phyloP scores from a whole-genome alignment of 2,329 filamentous ascomycete genomes.

The Alternaria sp. region DNA sequence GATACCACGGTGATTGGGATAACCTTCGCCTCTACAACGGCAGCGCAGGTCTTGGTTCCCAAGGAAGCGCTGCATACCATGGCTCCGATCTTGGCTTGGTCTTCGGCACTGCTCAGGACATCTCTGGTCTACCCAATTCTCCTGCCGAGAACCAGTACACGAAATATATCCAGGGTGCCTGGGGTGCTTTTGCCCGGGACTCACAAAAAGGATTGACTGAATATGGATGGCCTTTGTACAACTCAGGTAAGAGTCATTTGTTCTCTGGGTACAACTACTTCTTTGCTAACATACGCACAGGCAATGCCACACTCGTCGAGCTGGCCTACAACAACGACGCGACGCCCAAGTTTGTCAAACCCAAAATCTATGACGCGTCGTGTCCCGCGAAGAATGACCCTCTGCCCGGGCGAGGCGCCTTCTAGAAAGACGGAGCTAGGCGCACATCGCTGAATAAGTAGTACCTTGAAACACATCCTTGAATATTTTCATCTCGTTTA shows the following conservation, averaged over 20 bases:
- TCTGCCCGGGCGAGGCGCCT: conserved; percentile 33
- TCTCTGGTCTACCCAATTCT: conserved; percentile 33
- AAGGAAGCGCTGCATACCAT: conserved; percentile 50
- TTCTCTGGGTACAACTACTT: background rate
- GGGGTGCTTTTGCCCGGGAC: conserved; percentile 47
- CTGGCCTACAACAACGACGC: conserved; percentile 32
- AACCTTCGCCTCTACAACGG: conserved; percentile 46
- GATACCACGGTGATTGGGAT: conserved; percentile 48
- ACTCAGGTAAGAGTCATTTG: conserved; percentile 16
- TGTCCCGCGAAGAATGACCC: conserved; percentile 37
- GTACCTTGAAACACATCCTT: background rate
- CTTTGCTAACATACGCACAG: conserved; percentile 4
- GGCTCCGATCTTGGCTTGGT: conserved; percentile 47
- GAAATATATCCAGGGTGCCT: conserved; percentile 34
- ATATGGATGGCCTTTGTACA: conserved; percentile 45
- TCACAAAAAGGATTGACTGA: conserved; percentile 38
- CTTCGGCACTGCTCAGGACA: conserved; percentile 43
- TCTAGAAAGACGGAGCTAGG: conserved; percentile 17
- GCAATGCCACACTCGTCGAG: conserved; percentile 29
- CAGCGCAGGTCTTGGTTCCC: conserved; percentile 31
- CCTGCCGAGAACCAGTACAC: conserved; percentile 43
- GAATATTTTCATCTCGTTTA: background rate
- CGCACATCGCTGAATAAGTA: background rate
- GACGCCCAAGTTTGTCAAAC: conserved; percentile 27
- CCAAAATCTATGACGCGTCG: conserved; percentile 28